Evolutionary conservation across 176 grass and related monocot genomes (phyloP).

Genomic region (Guadua angustifolia): DNA sequence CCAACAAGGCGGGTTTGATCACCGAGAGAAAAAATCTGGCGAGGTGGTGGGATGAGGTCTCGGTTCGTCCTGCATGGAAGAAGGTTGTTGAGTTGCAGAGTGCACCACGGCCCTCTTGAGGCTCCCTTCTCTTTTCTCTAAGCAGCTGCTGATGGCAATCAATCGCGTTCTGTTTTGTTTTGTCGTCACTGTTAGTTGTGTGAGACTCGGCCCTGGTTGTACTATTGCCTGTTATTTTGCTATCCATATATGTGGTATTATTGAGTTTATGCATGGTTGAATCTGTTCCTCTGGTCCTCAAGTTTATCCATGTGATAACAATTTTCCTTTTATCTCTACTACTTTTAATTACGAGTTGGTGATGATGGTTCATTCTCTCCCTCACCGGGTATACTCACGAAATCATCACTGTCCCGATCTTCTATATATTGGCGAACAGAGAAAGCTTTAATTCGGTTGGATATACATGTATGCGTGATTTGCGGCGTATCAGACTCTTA

Average conservation of each 20-base stretch:
- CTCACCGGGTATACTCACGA: no score
- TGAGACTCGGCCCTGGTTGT: slow-evolving; percentile 18
- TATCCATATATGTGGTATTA: background rate
- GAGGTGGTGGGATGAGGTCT: slow-evolving; percentile 91
- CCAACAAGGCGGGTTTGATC: slow-evolving; percentile 52
- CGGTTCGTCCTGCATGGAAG: slow-evolving; percentile 63
- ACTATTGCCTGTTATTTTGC: slow-evolving; percentile 6
- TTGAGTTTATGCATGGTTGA: background rate
- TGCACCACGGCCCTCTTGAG: slow-evolving; percentile 44
- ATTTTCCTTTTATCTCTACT: background rate
- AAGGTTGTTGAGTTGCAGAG: slow-evolving; percentile 74
- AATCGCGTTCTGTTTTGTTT: slow-evolving; percentile 30
- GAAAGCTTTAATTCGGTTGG: no score
- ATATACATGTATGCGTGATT: no score
- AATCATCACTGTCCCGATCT: no score
- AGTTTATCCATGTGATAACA: background rate
- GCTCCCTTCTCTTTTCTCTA: background rate
- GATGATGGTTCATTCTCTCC: no score
- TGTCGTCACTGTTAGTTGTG: background rate
- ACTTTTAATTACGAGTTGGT: no score
- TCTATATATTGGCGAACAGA: no score
- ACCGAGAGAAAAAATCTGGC: slow-evolving; percentile 70
- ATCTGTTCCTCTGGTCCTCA: slow-evolving; percentile 26
- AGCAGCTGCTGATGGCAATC: slow-evolving; percentile 19
- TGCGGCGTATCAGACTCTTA: no score